Percentiles rank a stretch among this genome's conserved stretches.
Conservation (phyloP, 2,329 filamentous ascomycete species). For the Paracoccidioides brasiliensis region DNA sequence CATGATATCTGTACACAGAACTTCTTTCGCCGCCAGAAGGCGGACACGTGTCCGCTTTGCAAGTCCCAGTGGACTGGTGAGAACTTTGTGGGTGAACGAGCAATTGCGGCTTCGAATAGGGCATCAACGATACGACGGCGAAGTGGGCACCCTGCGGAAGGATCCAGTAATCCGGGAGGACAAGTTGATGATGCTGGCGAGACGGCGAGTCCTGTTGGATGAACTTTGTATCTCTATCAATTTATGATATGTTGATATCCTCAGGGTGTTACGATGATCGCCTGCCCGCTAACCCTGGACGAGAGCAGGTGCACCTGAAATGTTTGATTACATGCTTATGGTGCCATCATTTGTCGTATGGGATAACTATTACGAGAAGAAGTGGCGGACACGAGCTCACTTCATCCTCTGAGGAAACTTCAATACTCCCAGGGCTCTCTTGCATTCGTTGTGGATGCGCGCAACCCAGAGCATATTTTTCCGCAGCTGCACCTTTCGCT, state of each 20-base stretch:
- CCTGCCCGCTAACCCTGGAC: too few species aligned
- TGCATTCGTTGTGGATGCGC: too few species aligned
- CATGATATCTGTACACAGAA: conserved; percentile 64
- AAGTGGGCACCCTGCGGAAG: background rate
- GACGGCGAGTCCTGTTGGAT: background rate
- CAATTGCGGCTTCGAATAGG: conserved; percentile 21
- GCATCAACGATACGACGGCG: background rate
- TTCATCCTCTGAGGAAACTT: too few species aligned
- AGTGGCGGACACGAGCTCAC: too few species aligned
- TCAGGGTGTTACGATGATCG: too few species aligned
- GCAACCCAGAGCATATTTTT: too few species aligned
- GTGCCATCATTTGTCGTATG: too few species aligned
- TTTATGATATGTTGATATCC: background rate
- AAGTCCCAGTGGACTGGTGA: conserved; percentile 39
- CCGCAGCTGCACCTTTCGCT: too few species aligned
- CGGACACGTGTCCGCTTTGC: conserved; percentile 51
- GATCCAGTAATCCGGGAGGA: background rate
- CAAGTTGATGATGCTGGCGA: background rate
- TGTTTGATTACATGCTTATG: too few species aligned
- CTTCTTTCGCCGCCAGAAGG: conserved; percentile 55
- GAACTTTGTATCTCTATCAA: background rate
- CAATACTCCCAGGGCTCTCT: too few species aligned
- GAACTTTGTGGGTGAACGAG: conserved; percentile 41
- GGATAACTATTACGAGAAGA: too few species aligned
- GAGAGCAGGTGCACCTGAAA: too few species aligned